Evolutionary conservation across 176 grass and related monocot genomes (phyloP), one percentile per base, ranked within the genome.

Genomic region (Lolium rigidum): DNA sequence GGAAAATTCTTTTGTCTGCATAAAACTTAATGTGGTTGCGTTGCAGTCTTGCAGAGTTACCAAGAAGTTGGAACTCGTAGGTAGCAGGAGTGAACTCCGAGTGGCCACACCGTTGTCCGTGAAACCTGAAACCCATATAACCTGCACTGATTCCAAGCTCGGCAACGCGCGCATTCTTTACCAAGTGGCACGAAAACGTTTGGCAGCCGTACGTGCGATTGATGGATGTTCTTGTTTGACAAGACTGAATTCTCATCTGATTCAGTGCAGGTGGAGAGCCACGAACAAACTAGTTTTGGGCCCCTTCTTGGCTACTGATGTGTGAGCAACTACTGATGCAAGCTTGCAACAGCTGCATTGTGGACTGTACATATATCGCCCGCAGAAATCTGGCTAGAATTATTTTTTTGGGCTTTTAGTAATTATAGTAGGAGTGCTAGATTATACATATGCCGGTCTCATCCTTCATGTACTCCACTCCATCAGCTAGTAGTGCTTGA

Each of bases 111-210:
- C 20, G 9, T 4, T 74, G 57, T 21, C 13, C 62, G 57, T 74
- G 68, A 78, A 43, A 71, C 55, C 65, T 13, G 66, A 43, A 56
- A 65, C 17, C 22, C 6, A 20, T 18, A 78, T 7, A 17, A 15
- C 63, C 58, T 15, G 6, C 62, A 68, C 61, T 81, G 75, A 57
- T 41, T 77, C 14, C 75, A 10, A 85, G 57, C 7, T 81, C 50
- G 69, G 24, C 24, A 67, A 10, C 68, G 78, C 47, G n/a, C n/a
- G n/a, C n/a, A 64, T 79, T 79, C 44, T 78, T 39, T 49, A 61
- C 24, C 50, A 11, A 61, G 50, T 3, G 17, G 10, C 50, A 17
- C 72, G 4, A n/a, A 64, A 28, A 31, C 3, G 2, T 81, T 81
- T 14, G 44, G 2, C 25, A 14, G 38, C 28, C 17, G 17, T 77